Evolutionary conservation across 345 rosid species (phyloP), one percentile per base, ranked within the genome.

Genomic region (Corchorus capsularis): DNA sequence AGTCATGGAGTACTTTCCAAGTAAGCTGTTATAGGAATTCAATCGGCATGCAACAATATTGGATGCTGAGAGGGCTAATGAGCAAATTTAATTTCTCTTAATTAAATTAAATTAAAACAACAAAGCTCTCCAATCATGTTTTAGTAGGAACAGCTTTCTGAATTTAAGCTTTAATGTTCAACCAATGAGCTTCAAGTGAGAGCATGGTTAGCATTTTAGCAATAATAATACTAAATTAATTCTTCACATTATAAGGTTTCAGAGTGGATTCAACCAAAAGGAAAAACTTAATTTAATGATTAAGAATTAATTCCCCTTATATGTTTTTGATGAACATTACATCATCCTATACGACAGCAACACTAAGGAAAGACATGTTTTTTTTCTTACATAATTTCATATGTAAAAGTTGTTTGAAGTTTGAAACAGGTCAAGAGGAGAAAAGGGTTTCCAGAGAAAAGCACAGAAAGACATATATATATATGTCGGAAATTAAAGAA

Each of bases 271-370:
- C 1, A 6, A 19, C 11, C 55, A 14, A 14, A 63, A 55, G 68
- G 10, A 16, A 45, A 68, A 68, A 56, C 34, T 5, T 3, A 34
- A 55, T 14, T 20, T 12, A 52, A 35, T n/a, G n/a, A n/a, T n/a
- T n/a, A n/a, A n/a, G n/a, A 35, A 54, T 55, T 49, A 47, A 32
- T n/a, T n/a, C 39, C 3, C 54, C 63, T 19, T 68, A 52, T 68
- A 52, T 34, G 43, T 63, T 76, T 27, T 57, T 77, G 53, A 79
- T 79, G 56, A 52, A 71, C 57, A 49, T 54, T 61, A 32, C 81
- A n/a, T 77, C 83, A 83, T 55, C n/a, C 77, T 0, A 37, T 75
- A 62, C 77, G 81, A 20, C 75, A 80, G 75, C 79, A 55, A 11
- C 59, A 20, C 47, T 43, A 20, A 50, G 10, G 0, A 13, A 12